Evolutionary conservation across 1,284 basidiomycete genomes (phyloP).

Genomic region (Sporisorium scitamineum): DNA sequence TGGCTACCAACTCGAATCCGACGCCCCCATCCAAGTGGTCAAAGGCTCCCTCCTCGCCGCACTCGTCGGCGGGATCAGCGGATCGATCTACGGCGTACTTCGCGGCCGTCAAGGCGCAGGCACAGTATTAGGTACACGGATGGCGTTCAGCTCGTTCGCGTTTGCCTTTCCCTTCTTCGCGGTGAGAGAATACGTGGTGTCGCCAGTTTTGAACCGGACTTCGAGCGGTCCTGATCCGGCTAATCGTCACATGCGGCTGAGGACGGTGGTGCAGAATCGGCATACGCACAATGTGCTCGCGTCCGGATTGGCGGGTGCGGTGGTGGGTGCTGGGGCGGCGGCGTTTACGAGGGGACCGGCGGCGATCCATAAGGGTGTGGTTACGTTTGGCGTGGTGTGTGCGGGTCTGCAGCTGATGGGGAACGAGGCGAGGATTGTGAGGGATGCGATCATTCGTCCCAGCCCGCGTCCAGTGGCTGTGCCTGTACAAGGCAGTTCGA

Average conservation of each 20-base stretch:
- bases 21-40: conserved; percentile 46
- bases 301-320: conserved; percentile 37
- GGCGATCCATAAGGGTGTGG: conserved; percentile 29
- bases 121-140: conserved; percentile 33
- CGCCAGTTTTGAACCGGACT: conserved; percentile 39
- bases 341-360: conserved; percentile 13
- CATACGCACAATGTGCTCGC: conserved; percentile 42
- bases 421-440: conserved; percentile 41
- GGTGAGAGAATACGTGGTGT: conserved; percentile 40
- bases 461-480: not conserved
- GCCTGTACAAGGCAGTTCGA: not conserved
- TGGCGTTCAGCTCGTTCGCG: conserved; percentile 41
- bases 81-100: conserved; percentile 44
- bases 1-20: conserved; percentile 34
- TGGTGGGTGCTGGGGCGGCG: conserved; percentile 41
- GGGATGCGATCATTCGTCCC: conserved; percentile 28
- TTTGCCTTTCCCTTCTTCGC: conserved; percentile 55
- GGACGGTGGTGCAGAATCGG: conserved; percentile 13
- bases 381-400: conserved; percentile 44
- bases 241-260: conserved; percentile 33
- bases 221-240: conserved; percentile 33
- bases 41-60: conserved; percentile 49
- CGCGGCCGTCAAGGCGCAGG: conserved; percentile 41
- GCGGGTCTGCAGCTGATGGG: conserved; percentile 37
- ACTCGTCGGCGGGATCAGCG: conserved; percentile 31